Conservation (phyloP, 2,329 filamentous ascomycete genomes). For the Metarhizium anisopliae region DNA sequence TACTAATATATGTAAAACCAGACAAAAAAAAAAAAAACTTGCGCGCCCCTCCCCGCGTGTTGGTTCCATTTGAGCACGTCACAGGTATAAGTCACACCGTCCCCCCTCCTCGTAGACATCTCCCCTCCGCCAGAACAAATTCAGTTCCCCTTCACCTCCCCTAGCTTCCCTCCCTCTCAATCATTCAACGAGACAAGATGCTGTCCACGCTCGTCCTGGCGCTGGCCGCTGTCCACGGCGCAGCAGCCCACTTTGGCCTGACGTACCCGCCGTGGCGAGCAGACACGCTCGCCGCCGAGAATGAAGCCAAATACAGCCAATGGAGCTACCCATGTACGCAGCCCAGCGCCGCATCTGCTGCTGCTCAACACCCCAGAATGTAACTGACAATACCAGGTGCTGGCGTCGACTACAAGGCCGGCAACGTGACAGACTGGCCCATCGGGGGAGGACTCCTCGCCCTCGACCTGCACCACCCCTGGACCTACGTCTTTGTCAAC, state of each 20-base stretch:
- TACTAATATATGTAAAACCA: too few relatives aligned
- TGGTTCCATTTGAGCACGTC: too few relatives aligned
- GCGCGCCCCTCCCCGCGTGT: too few relatives aligned
- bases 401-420: conserved; percentile 32
- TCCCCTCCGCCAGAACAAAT: neutral
- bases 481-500: conserved; percentile 46
- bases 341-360: too few relatives aligned
- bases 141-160: neutral
- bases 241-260: conserved; percentile 39
- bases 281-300: conserved; percentile 32
- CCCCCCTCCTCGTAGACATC: too few relatives aligned
- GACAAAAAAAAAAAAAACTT: neutral
- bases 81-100: too few relatives aligned
- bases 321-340: conserved; percentile 40
- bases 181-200: conserved; percentile 15
- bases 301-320: conserved; percentile 34
- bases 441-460: conserved; percentile 37
- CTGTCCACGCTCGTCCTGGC: conserved; percentile 21
- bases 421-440: conserved; percentile 45
- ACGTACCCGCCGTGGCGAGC: conserved; percentile 39
- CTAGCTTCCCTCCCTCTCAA: neutral
- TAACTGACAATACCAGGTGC: conserved; percentile 27
- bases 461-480: conserved; percentile 41
- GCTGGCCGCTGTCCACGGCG: conserved; percentile 27
- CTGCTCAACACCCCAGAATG: too few relatives aligned